A percentile compares a stretch with the other conserved stretches of the same genome.
These are phyloP conservation scores for Didymosphaeria variabile DNA, from an alignment of 2,329 filamentous ascomycete genomes.

Conservation along the genomic window DNA sequence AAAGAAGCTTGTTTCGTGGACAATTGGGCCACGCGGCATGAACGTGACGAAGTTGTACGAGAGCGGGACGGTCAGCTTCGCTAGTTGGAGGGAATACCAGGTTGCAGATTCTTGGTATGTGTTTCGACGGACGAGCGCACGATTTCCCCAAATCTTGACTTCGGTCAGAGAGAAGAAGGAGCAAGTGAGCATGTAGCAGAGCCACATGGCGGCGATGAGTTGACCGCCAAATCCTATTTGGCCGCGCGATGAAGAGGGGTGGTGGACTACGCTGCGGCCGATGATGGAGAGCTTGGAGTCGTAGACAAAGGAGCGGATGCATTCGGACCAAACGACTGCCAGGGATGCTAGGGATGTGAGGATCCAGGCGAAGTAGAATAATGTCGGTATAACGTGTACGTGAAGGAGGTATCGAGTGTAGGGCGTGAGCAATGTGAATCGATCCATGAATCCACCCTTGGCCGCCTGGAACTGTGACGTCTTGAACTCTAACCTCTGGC, in stretches of 20 bases:
- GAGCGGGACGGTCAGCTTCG: conserved; percentile 89
- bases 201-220: conserved; percentile 83
- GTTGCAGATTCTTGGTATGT: conserved; percentile 93
- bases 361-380: conserved; percentile 70
- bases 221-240: conserved; percentile 89
- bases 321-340: conserved; percentile 91
- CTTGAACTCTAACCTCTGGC: conserved; percentile 81
- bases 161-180: conserved; percentile 88
- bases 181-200: conserved; percentile 94
- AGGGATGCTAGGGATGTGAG: conserved; percentile 78
- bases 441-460: conserved; percentile 57
- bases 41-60: conserved; percentile 98
- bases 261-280: conserved; percentile 74
- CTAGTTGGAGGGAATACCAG: conserved; percentile 94
- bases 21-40: conserved; percentile 72
- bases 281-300: conserved; percentile 76
- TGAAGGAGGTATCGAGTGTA: conserved; percentile 83
- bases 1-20: conserved; percentile 84
- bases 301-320: conserved; percentile 77
- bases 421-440: conserved; percentile 72
- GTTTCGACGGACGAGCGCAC: conserved; percentile 87
- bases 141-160: conserved; percentile 96
- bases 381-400: conserved; percentile 74
- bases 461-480: conserved; percentile 60
- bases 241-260: conserved; percentile 74